Evolutionary conservation across 257 asterid genomes (phyloP).

Genomic region (Marsdenia floribunda): DNA sequence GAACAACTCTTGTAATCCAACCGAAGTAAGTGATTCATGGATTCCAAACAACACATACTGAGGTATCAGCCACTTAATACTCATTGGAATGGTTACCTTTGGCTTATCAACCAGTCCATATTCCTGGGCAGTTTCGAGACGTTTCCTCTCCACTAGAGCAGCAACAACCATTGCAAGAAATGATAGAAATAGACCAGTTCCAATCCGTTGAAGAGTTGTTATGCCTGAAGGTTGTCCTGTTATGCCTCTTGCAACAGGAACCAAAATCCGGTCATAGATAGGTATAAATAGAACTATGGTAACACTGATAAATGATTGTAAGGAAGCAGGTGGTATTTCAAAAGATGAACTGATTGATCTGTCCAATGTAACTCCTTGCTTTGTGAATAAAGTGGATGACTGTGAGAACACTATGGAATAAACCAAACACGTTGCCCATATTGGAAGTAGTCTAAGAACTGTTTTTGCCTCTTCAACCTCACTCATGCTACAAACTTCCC

Average conservation of each 20-base stretch:
- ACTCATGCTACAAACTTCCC: conserved; percentile 3
- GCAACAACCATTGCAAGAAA: conserved; percentile 20
- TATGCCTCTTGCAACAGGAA: conserved; percentile 18
- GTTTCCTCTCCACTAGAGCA: conserved; percentile 23
- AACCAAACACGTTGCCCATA: conserved; percentile 23
- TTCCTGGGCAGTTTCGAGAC: conserved; percentile 22
- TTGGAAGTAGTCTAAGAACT: conserved; percentile 23
- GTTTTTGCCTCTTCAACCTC: conserved; percentile 30
- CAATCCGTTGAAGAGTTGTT: conserved; percentile 24
- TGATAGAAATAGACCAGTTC: conserved; percentile 21
- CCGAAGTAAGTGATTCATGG: conserved; percentile 14
- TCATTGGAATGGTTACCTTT: conserved; percentile 23
- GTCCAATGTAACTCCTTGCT: conserved; percentile 29
- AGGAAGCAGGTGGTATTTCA: conserved; percentile 12
- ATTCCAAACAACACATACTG: conserved; percentile 24
- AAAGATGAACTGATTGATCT: conserved; percentile 20
- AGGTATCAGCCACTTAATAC: conserved; percentile 28
- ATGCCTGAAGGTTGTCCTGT: conserved; percentile 22
- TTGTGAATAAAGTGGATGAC: conserved; percentile 26
- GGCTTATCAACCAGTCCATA: conserved; percentile 25
- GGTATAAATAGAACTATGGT: conserved; percentile 13
- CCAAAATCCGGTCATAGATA: conserved; percentile 19
- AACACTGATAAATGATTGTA: conserved; percentile 5
- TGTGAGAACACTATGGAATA: conserved; percentile 26
- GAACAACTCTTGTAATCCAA: conserved; percentile 34